Base-by-base conservation (phyloP, 208 protist genomes). In the Borovskyia barvae region DNA sequence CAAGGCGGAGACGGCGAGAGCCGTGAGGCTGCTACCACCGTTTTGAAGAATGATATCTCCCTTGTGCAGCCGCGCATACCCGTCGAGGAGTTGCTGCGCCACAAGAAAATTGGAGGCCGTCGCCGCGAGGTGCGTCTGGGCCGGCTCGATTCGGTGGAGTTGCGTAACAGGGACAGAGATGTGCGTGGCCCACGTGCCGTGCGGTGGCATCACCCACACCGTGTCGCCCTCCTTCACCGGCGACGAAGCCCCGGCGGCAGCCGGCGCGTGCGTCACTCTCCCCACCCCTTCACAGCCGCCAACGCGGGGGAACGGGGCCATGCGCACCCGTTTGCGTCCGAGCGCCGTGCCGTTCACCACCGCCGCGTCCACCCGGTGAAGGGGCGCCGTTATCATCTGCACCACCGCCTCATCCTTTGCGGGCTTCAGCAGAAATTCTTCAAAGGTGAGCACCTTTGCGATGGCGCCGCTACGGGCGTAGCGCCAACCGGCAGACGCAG, bases 211-310 rank as follows among this genome's bases (percentile, higher is more conserved):
- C 14, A 92, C 62, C 82, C 85, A 92, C 49, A 92, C 85, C 11
- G 58, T 80, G 56, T 92, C 85, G 6, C 85, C 85, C 33, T 82
- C 76, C 61, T 87, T 89, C 26, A 92, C 60, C 9, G 39, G 22
- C 0, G 62, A 45, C 1, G 65, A 55, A 17, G 4, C 39, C 0
- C 33, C 40, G 0, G 37, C 30, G 24, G 61, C 57, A 5, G 40
- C 47, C 0, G 70, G 59, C 5, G 55, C 54, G 11, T 26, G 29
- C 17, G 82, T 70, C 0, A 92, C 85, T 29, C 41, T 53, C 5
- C 85, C 85, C 0, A 92, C 82, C 4, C 85, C 85, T 59, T 92
- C 82, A 22, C 64, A 82, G 24, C 85, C 85, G 11, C 75, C 81
- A 12, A 92, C 48, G 28, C 81, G 62, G 3, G 80, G 73, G 51